Conservation (phyloP, 805 yeast genomes). For the Kuraishia hungarica region DNA sequence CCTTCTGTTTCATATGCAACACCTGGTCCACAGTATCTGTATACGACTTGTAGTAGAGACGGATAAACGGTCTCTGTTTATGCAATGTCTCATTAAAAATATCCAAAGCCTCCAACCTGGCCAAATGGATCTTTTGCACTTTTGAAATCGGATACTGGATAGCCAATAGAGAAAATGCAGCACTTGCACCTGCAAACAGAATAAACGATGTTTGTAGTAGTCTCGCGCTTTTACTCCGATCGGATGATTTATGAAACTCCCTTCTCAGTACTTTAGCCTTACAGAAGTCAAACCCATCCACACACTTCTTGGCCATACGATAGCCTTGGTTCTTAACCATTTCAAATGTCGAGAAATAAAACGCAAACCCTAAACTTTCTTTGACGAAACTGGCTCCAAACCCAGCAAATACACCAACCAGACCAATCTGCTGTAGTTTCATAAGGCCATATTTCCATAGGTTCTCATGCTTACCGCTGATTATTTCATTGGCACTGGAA, state of each 20-base stretch:
- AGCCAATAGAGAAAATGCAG: constrained; percentile 67
- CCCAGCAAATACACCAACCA: constrained; percentile 85
- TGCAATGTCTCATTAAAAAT: constrained; percentile 34
- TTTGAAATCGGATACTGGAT: constrained; percentile 80
- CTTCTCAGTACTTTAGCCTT: constrained; percentile 20
- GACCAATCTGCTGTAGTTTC: constrained; percentile 66
- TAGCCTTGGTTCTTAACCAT: constrained; percentile 63
- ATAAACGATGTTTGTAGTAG: constrained; percentile 50
- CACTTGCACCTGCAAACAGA: constrained; percentile 79
- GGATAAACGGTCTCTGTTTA: constrained; percentile 22
- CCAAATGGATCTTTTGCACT: constrained; percentile 70
- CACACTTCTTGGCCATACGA: constrained; percentile 33
- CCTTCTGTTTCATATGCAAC: constrained; percentile 40
- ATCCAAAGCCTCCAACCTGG: constrained; percentile 75
- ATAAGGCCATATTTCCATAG: constrained; percentile 70
- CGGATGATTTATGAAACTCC: neutral
- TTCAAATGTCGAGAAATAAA: constrained; percentile 77
- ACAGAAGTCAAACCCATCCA: constrained; percentile 28
- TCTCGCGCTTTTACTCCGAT: neutral
- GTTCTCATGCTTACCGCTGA: constrained; percentile 58
- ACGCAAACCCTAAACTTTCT: constrained; percentile 78
- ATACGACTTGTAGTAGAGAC: constrained; percentile 66
- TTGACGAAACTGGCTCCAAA: constrained; percentile 69
- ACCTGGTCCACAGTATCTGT: constrained; percentile 64
- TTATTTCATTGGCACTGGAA: constrained; percentile 65